Evolutionary conservation across 306 rosid species (phyloP), one percentile per base, ranked within the genome.

Genomic region (Amphicarpaea edgeworthii): DNA sequence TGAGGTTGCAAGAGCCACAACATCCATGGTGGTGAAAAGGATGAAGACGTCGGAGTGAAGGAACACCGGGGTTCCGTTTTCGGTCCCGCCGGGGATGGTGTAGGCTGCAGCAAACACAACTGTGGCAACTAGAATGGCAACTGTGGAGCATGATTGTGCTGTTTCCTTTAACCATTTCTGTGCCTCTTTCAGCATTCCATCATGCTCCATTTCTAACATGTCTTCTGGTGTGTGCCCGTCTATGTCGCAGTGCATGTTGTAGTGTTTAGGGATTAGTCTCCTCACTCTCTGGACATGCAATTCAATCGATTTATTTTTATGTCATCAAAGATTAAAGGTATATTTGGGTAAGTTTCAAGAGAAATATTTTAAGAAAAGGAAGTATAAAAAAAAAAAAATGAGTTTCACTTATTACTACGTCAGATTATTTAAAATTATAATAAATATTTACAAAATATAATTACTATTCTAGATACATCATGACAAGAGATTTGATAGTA

Each of bases 71-170:
- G 43, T 37, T 6, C 53, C 81, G 2, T 49, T 19, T 12, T 81
- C 26, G 20, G 65, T 55, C 9, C 84, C 80, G 6, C 85, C 81
- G 0, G 87, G 87, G 8, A 84, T 57, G 1, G 83, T 57, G 68
- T 81, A 84, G 9, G 85, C 81, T 0, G 83, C 85, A 0, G 78
- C 81, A 50, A 84, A 81, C 28, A 77, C 87, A 0, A 81, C 81
- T 0, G 80, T 61, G 40, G 83, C 81, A 2, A 84, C 67, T 0
- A 84, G 68, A 3, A 49, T 74, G 2, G 83, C 83, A 4, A 77
- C 78, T 2, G 77, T 14, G 2, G 85, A 77, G 45, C 83, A 81
- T 16, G 85, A 53, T 16, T 68, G 40, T 10, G 81, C 62, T 3
- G 85, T 77, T 8, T 17, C 60, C 28, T 61, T 62, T 7, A 84